Percentiles rank a stretch among this genome's conserved stretches.
These are phyloP conservation scores for Silene uniflora DNA, from an alignment of 148 eudicot species.

Conservation along the genomic window DNA sequence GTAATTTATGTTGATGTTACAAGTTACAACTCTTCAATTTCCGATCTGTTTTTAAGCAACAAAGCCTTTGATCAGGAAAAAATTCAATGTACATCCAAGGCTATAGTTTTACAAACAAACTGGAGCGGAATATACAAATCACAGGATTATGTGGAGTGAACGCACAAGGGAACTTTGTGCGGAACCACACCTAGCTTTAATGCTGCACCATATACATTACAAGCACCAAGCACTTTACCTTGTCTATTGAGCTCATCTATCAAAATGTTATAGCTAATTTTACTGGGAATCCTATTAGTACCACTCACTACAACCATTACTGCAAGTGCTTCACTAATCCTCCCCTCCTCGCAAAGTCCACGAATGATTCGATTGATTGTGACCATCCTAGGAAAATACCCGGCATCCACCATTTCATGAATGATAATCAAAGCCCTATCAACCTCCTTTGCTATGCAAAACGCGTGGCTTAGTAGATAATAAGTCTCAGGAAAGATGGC, in stretches of 20 bases:
- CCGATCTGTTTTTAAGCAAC: no score
- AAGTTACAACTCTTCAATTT: no score
- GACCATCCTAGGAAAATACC: constrained; percentile 50
- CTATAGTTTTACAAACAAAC: not conserved
- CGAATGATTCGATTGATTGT: constrained; percentile 48
- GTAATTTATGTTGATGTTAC: no score
- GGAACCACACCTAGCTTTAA: constrained; percentile 62
- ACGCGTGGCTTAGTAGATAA: constrained; percentile 59
- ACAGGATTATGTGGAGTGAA: not conserved
- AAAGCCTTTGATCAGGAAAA: no score
- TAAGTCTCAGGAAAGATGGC: constrained; percentile 37
- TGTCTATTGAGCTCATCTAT: constrained; percentile 50
- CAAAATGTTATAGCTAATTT: constrained; percentile 48
- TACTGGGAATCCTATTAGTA: constrained; percentile 36
- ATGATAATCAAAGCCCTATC: constrained; percentile 45
- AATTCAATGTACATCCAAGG: not conserved
- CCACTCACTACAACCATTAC: constrained; percentile 42
- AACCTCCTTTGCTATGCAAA: constrained; percentile 44
- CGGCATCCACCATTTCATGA: constrained; percentile 44
- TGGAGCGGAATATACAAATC: not conserved
- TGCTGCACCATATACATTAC: constrained; percentile 51
- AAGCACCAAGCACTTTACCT: constrained; percentile 40
- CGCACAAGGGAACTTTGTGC: constrained; percentile 31
- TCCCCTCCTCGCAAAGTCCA: constrained; percentile 51
- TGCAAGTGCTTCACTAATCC: constrained; percentile 45